Percentiles rank a stretch among this genome's conserved stretches.
Evolutionary conservation across 257 asterid genomes (phyloP).

Genomic region (Solanum chiquidenum): DNA sequence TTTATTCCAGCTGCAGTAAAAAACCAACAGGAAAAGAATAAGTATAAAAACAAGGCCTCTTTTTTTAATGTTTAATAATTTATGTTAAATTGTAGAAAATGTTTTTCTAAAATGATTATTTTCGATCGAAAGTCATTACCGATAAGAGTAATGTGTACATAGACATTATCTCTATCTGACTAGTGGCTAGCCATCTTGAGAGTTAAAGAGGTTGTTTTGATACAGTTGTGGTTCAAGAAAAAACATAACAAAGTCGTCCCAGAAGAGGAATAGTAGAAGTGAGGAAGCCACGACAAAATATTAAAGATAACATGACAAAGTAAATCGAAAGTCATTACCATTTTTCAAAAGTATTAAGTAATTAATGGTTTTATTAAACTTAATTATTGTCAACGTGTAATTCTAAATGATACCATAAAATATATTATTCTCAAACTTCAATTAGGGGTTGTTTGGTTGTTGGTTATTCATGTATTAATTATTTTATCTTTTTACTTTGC

Average conservation of each 20-base stretch:
- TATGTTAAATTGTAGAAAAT: background rate
- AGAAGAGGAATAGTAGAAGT: background rate
- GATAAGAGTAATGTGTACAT: background rate
- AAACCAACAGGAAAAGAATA: background rate
- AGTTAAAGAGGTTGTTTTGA: accelerated
- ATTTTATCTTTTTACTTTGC: background rate
- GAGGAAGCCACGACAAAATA: background rate
- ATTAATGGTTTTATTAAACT: background rate
- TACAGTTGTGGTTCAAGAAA: accelerated
- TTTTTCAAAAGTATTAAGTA: background rate
- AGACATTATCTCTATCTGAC: no score
- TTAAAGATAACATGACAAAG: background rate
- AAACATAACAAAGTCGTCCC: background rate
- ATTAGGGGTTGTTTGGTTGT: background rate
- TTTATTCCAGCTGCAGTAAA: background rate
- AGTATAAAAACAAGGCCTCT: background rate
- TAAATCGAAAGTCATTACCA: background rate
- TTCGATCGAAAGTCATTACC: background rate
- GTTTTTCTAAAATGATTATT: background rate
- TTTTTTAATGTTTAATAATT: background rate
- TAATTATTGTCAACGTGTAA: background rate
- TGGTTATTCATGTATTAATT: background rate
- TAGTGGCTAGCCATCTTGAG: background rate
- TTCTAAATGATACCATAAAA: background rate
- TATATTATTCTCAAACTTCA: background rate